Evolutionary conservation across 2,329 filamentous ascomycete species (phyloP).

Genomic region (Cadophora malorum): DNA sequence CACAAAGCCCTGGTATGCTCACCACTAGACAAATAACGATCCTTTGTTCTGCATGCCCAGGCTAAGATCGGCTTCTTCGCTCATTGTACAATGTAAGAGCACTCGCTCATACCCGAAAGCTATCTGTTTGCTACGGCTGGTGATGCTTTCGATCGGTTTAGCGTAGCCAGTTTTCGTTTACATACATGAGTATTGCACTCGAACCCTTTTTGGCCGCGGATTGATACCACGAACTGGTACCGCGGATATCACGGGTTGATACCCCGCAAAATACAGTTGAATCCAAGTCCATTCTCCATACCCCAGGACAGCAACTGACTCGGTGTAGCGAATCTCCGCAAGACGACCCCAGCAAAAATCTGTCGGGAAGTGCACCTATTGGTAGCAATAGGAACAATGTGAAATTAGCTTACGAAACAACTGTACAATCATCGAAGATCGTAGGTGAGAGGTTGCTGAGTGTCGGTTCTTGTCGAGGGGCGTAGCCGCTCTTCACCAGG

Average conservation of each 20-base stretch:
- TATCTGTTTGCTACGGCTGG: neutral
- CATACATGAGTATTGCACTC: neutral
- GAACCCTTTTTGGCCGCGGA: neutral
- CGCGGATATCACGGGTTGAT: neutral
- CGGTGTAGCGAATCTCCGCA: neutral
- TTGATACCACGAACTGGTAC: too few relatives aligned
- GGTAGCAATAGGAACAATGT: neutral
- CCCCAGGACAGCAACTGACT: constrained; percentile 2
- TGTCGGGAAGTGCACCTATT: constrained; percentile 8
- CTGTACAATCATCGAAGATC: neutral
- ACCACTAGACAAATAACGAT: neutral
- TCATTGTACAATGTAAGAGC: neutral
- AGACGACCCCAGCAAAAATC: neutral
- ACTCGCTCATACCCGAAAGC: neutral
- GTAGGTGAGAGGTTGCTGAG: neutral
- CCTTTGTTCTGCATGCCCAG: neutral
- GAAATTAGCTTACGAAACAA: neutral
- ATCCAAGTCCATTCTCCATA: neutral
- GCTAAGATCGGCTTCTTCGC: neutral
- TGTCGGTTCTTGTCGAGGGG: neutral
- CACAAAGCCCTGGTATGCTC: neutral
- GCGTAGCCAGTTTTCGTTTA: neutral
- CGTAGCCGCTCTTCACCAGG: neutral
- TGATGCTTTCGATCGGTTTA: constrained; percentile 3
- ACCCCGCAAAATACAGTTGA: neutral